Conservation (phyloP, 768 basidiomycete species). For the Macrolepiota fuliginosa region DNA sequence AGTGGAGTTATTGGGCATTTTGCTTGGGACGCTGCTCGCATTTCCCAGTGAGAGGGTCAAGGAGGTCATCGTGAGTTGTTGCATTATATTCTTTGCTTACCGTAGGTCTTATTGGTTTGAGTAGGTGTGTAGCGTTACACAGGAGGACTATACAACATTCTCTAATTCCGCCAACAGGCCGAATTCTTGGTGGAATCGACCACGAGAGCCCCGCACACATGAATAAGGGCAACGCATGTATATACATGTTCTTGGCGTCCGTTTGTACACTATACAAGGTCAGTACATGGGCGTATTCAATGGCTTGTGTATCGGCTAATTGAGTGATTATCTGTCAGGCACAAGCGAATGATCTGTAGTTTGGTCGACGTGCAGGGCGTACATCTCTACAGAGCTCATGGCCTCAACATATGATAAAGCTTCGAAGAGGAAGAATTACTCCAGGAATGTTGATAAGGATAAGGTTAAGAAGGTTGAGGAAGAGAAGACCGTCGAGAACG, state of each 20-base stretch:
- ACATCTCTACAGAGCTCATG: slow-evolving; percentile 79
- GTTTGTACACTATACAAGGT: slow-evolving; percentile 56
- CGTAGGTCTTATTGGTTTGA: background rate
- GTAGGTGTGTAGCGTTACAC: slow-evolving; percentile 55
- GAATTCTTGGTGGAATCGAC: slow-evolving; percentile 59
- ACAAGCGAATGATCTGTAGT: slow-evolving; percentile 75
- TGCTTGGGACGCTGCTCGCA: slow-evolving; percentile 62
- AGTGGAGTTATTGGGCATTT: slow-evolving; percentile 39
- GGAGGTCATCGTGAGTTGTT: slow-evolving; percentile 59
- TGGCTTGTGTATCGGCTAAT: background rate
- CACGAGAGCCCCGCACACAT: slow-evolving; percentile 11
- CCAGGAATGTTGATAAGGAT: slow-evolving; percentile 63
- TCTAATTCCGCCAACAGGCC: slow-evolving; percentile 28
- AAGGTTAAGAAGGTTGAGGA: slow-evolving; percentile 29
- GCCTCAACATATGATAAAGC: slow-evolving; percentile 87
- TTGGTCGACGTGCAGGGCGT: slow-evolving; percentile 65
- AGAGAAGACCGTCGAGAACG: slow-evolving; percentile 25
- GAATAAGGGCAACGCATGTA: slow-evolving; percentile 60
- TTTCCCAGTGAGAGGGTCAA: slow-evolving; percentile 55
- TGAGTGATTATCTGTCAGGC: slow-evolving; percentile 35
- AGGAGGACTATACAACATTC: slow-evolving; percentile 75
- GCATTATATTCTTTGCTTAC: background rate
- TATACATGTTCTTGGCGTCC: slow-evolving; percentile 78
- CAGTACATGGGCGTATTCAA: background rate
- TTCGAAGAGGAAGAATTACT: slow-evolving; percentile 76